Base-by-base conservation (phyloP, 1,284 basidiomycete genomes). In the Stereum hirsutum region DNA sequence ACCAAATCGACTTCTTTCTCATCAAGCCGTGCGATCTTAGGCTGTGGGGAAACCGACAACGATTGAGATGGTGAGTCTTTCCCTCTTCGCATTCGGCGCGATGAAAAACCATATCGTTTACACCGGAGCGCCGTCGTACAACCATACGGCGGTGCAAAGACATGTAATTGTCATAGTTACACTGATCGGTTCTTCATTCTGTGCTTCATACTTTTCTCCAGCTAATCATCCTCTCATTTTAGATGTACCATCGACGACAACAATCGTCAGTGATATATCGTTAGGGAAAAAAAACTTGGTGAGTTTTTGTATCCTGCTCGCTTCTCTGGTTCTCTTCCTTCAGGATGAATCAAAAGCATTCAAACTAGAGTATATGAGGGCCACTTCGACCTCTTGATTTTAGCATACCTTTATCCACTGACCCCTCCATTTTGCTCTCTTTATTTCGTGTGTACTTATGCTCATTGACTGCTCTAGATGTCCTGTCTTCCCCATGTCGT, bases 311-410 rank as follows among this genome's bases (percentile, higher is more conserved):
- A 26, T 48, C 8, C 47, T 35, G 40, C 26, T 19, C 33, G 6
- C 34, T n/a, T 41, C 26, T 42, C 34, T 31, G 32, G 42, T 30
- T 48, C 51, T 44, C 52, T 48, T n/a, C 38, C 19, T 56, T 50
- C 52, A 55, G 58, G 78, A 82, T 83, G 83, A 85, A 62, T 51
- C 61, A 55, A 66, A 63, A 66, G 58, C 63, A 72, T 81, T 82
- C 83, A 87, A 87, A 87, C 83, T 87, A 87, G 83, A 86, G 83
- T 87, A 80, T 85, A 69, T 86, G 83, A 87, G 82, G 64, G 74
- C 68, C 61, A 15, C 26, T 45, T 46, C 45, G 61, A 70, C 71
- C 66, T 80, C 55, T 79, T 84, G 83, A 72, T 84, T 79, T 81
- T 52, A 35, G 54, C 38, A 56, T 49, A 60, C 70, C 75, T 66